Evolutionary conservation across 805 yeast genomes (phyloP), one percentile per base, ranked within the genome.

Genomic region (Candida argentea): DNA sequence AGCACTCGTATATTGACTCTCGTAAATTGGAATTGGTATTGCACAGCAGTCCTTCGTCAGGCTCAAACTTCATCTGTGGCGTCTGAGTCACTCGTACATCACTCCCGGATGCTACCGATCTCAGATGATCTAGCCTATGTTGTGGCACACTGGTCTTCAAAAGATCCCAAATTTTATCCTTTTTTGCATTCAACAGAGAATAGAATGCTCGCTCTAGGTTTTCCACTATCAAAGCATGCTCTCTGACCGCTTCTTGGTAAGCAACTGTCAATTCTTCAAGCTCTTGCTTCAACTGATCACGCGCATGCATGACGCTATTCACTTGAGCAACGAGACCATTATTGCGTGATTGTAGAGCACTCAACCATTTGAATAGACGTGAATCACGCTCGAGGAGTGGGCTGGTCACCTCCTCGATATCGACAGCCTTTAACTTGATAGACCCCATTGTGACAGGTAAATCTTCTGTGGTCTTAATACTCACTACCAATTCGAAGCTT

Each of bases 141-240:
- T 24, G 21, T 5, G 36, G 36, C 12, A 14, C 7, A 3, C 14
- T 14, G n/a, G 23, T 29, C 28, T 29, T 32, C n/a, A 34, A 28
- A 19, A 58, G 46, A 20, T 49, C 40, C 44, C 52, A 39, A 11
- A 54, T 56, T 31, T 35, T 46, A 22, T 42, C 46, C 32, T 56
- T 56, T 31, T 56, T 56, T 8, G 49, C 29, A 33, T 50, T 46
- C 14, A 55, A 39, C 8, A 52, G 34, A 24, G 39, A 42, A 19
- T 46, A 44, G 27, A 53, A 53, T 32, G 50, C 48, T 29, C 29
- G 32, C 29, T 52, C 49, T 10, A 52, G 25, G 31, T 52, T 55
- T 6, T 42, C 34, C 7, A 48, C 32, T 4, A 50, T 42, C 21
- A 22, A 22, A 12, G 36, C 31, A 25, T 42, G 43, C 10, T 48